phyloP scores from a whole-genome alignment of 169 alveolate species.

The Babesia sp. region DNA sequence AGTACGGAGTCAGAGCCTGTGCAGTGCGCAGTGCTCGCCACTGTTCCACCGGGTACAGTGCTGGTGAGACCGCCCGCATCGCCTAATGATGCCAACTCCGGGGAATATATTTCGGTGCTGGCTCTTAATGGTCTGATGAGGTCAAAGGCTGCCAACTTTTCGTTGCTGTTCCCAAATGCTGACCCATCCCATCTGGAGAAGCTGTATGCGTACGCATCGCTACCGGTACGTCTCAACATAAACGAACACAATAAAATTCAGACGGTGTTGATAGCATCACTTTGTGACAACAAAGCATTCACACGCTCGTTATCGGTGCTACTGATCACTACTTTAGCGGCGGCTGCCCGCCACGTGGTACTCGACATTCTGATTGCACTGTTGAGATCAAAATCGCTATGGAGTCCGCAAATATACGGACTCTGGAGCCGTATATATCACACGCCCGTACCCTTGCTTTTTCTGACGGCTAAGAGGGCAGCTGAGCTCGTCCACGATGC shows the following conservation, averaged over 20 bases:
- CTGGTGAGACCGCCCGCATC: constrained; percentile 31
- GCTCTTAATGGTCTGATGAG: constrained; percentile 44
- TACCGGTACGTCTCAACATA: constrained; percentile 22
- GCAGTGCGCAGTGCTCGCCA: constrained; percentile 53
- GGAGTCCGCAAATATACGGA: constrained; percentile 56
- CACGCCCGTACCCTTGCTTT: constrained; percentile 49
- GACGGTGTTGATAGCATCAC: constrained; percentile 38
- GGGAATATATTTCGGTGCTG: constrained; percentile 28
- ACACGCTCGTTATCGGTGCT: constrained; percentile 5
- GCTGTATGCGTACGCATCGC: constrained; percentile 56
- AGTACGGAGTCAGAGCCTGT: constrained; percentile 23
- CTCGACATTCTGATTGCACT: constrained; percentile 31
- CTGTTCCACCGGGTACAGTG: constrained; percentile 61
- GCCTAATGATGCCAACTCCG: constrained; percentile 7
- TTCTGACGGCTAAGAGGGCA: constrained; percentile 35
- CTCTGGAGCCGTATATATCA: constrained; percentile 60
- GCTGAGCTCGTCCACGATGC: constrained; percentile 4
- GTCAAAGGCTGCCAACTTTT: constrained; percentile 19
- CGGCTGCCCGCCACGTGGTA: constrained; percentile 23
- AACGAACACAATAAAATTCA: background rate
- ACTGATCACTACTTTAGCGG: constrained; percentile 14
- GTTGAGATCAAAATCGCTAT: constrained; percentile 29
- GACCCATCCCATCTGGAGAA: constrained; percentile 21
- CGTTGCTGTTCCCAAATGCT: constrained; percentile 43
- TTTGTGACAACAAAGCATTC: background rate